Evolutionary conservation across 768 basidiomycete genomes (phyloP), one percentile per base, ranked within the genome.

Genomic region (Boletus subcaerulescens): DNA sequence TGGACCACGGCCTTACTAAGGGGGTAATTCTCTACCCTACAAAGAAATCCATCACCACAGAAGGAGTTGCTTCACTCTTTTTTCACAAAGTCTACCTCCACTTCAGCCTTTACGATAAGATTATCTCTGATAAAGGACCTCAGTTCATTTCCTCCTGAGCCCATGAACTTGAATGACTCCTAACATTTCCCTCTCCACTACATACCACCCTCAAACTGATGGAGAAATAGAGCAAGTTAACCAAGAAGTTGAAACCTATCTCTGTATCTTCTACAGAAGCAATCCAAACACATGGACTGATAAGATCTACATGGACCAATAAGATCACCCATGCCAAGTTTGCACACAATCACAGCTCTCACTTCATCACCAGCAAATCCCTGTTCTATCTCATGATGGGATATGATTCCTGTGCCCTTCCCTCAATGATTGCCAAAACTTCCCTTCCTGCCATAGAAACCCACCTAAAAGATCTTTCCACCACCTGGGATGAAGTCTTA

Each of bases 31-130:
- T 32, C 4, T 32, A 4, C 31, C 31, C 31, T 1, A 32, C 31
- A 1, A 32, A 32, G 4, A 32, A 32, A 5, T 3, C 31, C 11
- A 12, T 60, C 35, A 56, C 52, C 12, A 45, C 66, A 7, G 29
- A 41, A 17, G 62, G 62, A 8, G 42, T 66, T 0, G 48, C 54
- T 0, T 10, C 20, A 4, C 40, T 41, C 4, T 22, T 41, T 41
- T 41, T 41, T 6, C 40, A 22, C 20, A 57, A 36, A 11, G 42
- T 46, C 1, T 56, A 47, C 33, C 7, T 5, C 3, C 13, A 11
- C 8, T 45, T 45, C 9, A 20, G 50, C 3, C 42, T 52, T 8
- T 52, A 45, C 15, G 13, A 32, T 4, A 32, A 32, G 5, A 32
- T 32, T 4, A 32, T 32, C 31, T 32, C 11, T 8, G 31, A 32